These are phyloP conservation scores for Chenopodium berlandieri DNA, from an alignment of 148 eudicot genomes.

Conservation along the genomic window DNA sequence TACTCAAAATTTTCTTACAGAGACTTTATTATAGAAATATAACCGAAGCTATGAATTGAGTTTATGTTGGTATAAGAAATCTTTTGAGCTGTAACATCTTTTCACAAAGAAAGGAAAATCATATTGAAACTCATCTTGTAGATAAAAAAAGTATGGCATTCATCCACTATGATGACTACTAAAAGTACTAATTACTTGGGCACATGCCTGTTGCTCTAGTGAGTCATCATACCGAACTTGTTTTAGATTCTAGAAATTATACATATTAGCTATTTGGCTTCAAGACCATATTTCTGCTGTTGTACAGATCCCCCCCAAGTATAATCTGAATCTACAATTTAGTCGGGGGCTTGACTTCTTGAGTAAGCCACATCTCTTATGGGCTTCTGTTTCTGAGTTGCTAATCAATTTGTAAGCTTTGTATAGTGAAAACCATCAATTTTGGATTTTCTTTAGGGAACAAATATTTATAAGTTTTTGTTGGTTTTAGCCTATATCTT, in stretches of 20 bases:
- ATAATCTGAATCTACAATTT: neutral
- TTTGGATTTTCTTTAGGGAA: neutral
- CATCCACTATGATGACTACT: neutral
- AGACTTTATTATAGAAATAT: neutral
- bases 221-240: too few relatives aligned
- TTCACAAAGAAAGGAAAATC: neutral
- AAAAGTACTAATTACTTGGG: neutral
- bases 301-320: neutral
- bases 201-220: neutral
- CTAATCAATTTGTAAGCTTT: neutral
- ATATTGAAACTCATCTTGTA: neutral
- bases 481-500: neutral
- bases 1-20: neutral
- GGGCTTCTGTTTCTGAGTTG: neutral
- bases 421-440: neutral
- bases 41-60: neutral
- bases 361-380: neutral
- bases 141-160: neutral
- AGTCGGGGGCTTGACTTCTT: neutral
- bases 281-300: neutral
- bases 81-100: neutral
- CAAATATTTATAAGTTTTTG: neutral
- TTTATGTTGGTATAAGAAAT: neutral
- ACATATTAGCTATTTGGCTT: neutral
- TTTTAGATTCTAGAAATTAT: neutral